A percentile compares a stretch with the other conserved stretches of the same genome.
Evolutionary conservation across 805 yeast species (phyloP).

Genomic region (Yamadazyma endophytica): DNA sequence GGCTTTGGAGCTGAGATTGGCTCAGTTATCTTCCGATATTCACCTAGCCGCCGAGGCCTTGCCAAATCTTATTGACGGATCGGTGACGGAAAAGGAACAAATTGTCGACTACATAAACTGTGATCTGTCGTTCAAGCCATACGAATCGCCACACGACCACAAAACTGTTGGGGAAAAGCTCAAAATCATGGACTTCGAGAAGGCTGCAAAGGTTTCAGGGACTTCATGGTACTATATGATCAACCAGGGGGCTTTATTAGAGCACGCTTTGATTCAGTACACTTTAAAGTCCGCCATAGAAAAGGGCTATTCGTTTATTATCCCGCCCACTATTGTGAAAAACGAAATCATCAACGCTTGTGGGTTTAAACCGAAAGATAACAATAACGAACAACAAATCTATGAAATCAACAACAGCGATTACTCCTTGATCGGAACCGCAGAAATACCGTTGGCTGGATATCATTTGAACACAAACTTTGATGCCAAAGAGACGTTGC

Average conservation of each 20-base stretch:
- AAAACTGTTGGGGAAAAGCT: constrained; percentile 64
- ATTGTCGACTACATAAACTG: constrained; percentile 54
- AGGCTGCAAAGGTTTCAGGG: constrained; percentile 76
- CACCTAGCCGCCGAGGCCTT: constrained; percentile 41
- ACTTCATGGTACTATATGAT: constrained; percentile 83
- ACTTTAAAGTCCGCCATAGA: constrained; percentile 63
- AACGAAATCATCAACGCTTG: constrained; percentile 79
- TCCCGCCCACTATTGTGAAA: constrained; percentile 85
- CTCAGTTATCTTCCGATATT: constrained; percentile 31
- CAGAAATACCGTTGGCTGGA: constrained; percentile 92
- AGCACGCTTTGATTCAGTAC: constrained; percentile 84
- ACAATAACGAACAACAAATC: constrained; percentile 79
- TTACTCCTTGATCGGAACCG: constrained; percentile 83
- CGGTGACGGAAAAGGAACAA: constrained; percentile 38
- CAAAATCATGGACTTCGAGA: constrained; percentile 61
- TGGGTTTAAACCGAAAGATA: constrained; percentile 92
- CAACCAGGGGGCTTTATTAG: constrained; percentile 83
- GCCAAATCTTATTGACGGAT: constrained; percentile 59
- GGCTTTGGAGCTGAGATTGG: constrained; percentile 20
- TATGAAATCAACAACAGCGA: constrained; percentile 56
- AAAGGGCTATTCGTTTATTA: constrained; percentile 63
- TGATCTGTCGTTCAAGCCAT: constrained; percentile 13
- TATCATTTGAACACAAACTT: constrained; percentile 53
- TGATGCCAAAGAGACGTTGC: constrained; percentile 35
- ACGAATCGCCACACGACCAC: constrained; percentile 46